phyloP scores from a whole-genome alignment of 306 rosid species.

The Gleditsia sinensis region DNA sequence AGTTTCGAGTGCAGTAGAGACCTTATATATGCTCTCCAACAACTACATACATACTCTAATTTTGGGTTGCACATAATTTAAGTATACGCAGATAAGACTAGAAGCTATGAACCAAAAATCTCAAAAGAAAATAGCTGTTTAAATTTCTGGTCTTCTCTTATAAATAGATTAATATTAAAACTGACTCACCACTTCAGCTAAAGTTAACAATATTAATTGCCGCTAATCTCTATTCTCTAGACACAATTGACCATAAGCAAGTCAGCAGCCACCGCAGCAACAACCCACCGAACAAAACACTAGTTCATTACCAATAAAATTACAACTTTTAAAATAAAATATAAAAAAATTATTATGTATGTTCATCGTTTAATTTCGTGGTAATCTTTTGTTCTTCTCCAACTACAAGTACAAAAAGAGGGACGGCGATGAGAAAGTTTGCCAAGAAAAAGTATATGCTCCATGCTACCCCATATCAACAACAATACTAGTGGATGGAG shows the following conservation, averaged over 20 bases:
- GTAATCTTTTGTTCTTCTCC: neutral
- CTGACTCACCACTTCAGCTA: neutral
- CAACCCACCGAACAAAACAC: neutral
- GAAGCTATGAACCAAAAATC: neutral
- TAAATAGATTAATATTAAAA: neutral
- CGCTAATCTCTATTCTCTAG: too few relatives aligned
- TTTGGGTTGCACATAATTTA: conserved; percentile 1
- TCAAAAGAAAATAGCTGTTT: neutral
- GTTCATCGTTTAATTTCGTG: neutral
- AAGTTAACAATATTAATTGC: too few relatives aligned
- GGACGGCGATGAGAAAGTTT: neutral
- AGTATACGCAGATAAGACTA: neutral
- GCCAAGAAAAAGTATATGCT: neutral
- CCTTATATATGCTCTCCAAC: neutral
- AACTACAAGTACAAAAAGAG: conserved; percentile 10
- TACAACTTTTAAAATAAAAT: neutral
- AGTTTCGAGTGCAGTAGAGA: neutral
- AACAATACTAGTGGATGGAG: neutral
- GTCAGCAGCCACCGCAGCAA: conserved; percentile 3
- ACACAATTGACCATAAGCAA: neutral
- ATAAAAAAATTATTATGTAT: neutral
- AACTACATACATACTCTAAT: too few relatives aligned
- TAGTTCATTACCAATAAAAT: neutral
- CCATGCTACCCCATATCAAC: neutral
- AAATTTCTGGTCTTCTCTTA: neutral